Conservation (phyloP, 257 asterid species). For the Nicotiana benthamiana region DNA sequence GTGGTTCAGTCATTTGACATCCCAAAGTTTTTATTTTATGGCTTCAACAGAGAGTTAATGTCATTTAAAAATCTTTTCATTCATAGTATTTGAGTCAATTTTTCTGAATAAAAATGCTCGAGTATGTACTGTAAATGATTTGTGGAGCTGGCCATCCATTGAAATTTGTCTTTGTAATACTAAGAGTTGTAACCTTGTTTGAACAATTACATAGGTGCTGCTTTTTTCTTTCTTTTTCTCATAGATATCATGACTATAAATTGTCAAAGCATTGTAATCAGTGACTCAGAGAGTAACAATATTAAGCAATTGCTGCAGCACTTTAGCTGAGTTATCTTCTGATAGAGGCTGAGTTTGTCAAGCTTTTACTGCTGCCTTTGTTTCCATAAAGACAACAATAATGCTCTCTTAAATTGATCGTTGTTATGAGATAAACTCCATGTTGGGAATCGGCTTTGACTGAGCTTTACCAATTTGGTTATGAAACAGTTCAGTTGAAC, state of each 20-base stretch:
- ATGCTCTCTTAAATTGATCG: not conserved
- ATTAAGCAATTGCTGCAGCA: not conserved
- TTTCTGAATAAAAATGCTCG: slow-evolving; percentile 17
- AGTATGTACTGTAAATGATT: slow-evolving; percentile 21
- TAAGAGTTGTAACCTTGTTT: slow-evolving; percentile 25
- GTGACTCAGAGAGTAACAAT: not conserved
- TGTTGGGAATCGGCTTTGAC: not conserved
- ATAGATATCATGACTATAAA: slow-evolving; percentile 6
- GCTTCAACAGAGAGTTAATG: slow-evolving; percentile 10
- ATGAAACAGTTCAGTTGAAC: not conserved
- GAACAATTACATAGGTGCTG: slow-evolving; percentile 27
- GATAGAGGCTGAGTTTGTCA: not conserved
- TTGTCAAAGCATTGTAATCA: slow-evolving; percentile 14
- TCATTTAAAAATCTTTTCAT: slow-evolving; percentile 28
- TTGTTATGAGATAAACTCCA: not conserved
- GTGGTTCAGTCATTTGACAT: not conserved
- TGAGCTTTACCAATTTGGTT: not conserved
- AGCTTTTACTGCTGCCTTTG: not conserved
- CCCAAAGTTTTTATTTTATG: not conserved
- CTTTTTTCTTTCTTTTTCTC: not conserved
- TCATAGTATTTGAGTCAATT: slow-evolving; percentile 14
- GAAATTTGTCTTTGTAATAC: slow-evolving; percentile 22
- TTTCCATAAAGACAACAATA: not conserved
- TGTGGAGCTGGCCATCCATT: slow-evolving; percentile 24
- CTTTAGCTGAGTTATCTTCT: not conserved